Evolutionary conservation across 2,329 filamentous ascomycete genomes (phyloP), one percentile per base, ranked within the genome.

Genomic region (Aspergillus ochraceoroseus): DNA sequence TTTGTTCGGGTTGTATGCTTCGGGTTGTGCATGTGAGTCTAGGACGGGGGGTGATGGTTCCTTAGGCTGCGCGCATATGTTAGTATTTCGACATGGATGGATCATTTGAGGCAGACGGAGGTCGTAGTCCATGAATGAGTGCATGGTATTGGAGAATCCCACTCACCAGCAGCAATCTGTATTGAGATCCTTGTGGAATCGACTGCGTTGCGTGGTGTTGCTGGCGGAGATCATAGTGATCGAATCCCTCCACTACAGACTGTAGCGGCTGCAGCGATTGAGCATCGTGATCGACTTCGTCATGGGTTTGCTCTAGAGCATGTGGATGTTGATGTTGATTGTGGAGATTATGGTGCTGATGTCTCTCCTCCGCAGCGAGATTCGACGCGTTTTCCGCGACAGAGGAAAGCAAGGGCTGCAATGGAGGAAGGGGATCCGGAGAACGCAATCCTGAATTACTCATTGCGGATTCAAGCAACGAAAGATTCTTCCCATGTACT

Each of bases 221-320:
- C 14, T 46, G 38, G 11, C 39, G 46, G 22, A 44, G 41, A 2
- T 34, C 9, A 38, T 52, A 49, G 3, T 47, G 35, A 14, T 51
- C 45, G 19, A 57, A 48, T 27, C 51, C 49, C 32, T 48, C 57
- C 18, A 56, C 43, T 9, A 55, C 32, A 18, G 47, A 31, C 19
- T 57, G 52, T 35, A 62, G 56, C 9, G 55, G 37, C 7, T 54
- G 53, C 17, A 64, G 56, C 4, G 55, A 43, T 32, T 57, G 56
- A 12, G 57, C 43, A 27, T 57, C 54, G 4, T 29, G 19, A 31
- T 48, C 38, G 36, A 46, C 38, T 12, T 55, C 49, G 23, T 49
- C 49, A 12, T 51, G 44, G 11, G 47, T 43, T 22, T 57, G 38
- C 14, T 57, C 51, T 5, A 30, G 30, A n/a, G 33, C 12, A 11